Conservation (phyloP, 129 eudicot genomes). For the Calendula officinalis region DNA sequence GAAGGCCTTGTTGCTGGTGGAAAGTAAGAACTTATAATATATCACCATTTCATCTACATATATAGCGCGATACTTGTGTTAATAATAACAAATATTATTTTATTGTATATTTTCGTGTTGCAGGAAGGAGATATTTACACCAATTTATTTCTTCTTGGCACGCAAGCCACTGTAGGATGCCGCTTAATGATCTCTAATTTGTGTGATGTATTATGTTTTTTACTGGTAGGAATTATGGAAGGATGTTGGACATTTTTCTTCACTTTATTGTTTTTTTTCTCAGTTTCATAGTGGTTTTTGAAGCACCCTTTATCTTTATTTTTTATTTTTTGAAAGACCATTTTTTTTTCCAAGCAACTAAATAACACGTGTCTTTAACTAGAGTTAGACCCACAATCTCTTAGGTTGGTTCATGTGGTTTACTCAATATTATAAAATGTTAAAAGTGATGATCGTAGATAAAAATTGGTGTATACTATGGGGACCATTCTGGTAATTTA, state of each 20-base stretch:
- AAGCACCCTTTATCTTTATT: not conserved
- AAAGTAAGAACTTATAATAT: slow-evolving; percentile 51
- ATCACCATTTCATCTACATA: too few species aligned
- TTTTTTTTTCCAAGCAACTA: too few species aligned
- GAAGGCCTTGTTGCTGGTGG: slow-evolving; percentile 97
- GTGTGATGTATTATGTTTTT: not conserved
- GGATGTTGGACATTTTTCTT: not conserved
- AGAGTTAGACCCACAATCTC: too few species aligned
- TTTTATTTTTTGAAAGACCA: too few species aligned
- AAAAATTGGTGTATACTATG: too few species aligned
- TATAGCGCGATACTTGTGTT: too few species aligned
- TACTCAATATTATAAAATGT: too few species aligned
- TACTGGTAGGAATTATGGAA: slow-evolving; percentile 7
- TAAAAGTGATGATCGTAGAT: too few species aligned
- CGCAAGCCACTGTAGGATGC: slow-evolving; percentile 55
- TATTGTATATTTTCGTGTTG: too few species aligned
- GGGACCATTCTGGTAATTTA: too few species aligned
- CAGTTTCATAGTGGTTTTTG: slow-evolving; percentile 5
- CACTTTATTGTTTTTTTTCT: slow-evolving; percentile 4
- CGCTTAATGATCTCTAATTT: not conserved
- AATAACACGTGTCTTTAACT: too few species aligned
- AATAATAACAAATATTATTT: not conserved
- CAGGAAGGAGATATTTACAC: slow-evolving; percentile 98
- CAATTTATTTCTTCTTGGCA: slow-evolving; percentile 93
- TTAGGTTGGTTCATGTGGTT: too few species aligned